phyloP scores from a whole-genome alignment of 176 grass and related monocot genomes.

The Oropetium thomaeum region DNA sequence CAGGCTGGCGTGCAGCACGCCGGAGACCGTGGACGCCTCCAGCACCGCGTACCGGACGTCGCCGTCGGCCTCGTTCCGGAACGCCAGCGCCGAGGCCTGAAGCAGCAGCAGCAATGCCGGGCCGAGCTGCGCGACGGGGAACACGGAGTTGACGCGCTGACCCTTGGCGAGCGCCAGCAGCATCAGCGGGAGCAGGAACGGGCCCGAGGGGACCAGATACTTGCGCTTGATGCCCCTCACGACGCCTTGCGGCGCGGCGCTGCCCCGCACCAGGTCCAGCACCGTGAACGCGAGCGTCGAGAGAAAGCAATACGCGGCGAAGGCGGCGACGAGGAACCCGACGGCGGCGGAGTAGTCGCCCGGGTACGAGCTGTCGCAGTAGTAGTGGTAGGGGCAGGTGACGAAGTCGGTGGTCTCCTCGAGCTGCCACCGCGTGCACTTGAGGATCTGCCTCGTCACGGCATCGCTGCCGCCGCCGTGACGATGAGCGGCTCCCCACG shows the following conservation, averaged over 20 bases:
- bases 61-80: conserved; percentile 77
- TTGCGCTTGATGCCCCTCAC: conserved; percentile 55
- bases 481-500: conserved; percentile 22
- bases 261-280: conserved; percentile 38
- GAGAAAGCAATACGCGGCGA: conserved; percentile 66
- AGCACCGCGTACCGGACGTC: conserved; percentile 86
- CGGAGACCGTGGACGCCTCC: conserved; percentile 89
- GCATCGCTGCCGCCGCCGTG: conserved; percentile 31
- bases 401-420: conserved; percentile 89
- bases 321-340: conserved; percentile 56
- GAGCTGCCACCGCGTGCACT: conserved; percentile 96
- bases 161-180: conserved; percentile 85
- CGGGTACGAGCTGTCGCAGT: conserved; percentile 87
- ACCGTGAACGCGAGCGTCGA: conserved; percentile 68
- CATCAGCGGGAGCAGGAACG: conserved; percentile 67
- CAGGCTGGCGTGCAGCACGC: conserved; percentile 84
- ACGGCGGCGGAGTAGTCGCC: conserved; percentile 65
- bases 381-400: conserved; percentile 97
- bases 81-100: conserved; percentile 86
- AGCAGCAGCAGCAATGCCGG: conserved; percentile 85
- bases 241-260: background rate
- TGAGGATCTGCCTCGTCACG: conserved; percentile 70
- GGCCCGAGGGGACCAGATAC: conserved; percentile 83
- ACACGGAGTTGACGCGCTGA: conserved; percentile 67
- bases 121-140: conserved; percentile 74